phyloP scores from a whole-genome alignment of 768 basidiomycete species.

The Termitomyces sp. region DNA sequence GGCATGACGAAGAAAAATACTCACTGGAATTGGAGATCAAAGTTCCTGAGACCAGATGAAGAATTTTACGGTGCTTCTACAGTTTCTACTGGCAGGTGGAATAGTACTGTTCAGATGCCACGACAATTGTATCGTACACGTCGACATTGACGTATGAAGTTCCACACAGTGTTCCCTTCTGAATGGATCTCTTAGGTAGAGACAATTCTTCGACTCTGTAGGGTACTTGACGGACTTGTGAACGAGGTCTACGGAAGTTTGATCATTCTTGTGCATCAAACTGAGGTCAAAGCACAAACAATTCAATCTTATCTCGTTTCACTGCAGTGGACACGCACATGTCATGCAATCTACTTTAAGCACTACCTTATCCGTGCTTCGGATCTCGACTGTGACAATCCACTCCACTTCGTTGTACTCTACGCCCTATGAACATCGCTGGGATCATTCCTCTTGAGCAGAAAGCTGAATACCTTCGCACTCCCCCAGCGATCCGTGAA shows the following conservation, averaged over 20 bases:
- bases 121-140: background rate
- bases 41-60: background rate
- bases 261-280: background rate
- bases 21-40: constrained; percentile 9
- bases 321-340: background rate
- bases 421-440: constrained; percentile 25
- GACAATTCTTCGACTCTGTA: background rate
- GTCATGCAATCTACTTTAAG: background rate
- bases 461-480: constrained; percentile 69
- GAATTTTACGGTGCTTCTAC: background rate
- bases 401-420: background rate
- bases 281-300: background rate
- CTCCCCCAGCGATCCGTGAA: constrained; percentile 86
- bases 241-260: background rate
- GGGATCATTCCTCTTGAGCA: constrained; percentile 24
- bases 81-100: background rate
- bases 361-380: background rate
- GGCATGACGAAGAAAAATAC: constrained; percentile 22
- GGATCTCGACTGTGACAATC: constrained; percentile 3
- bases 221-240: background rate
- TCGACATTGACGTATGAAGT: background rate
- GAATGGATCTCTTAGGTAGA: background rate
- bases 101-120: background rate
- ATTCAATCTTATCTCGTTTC: constrained; percentile 3
- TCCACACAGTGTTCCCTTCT: constrained; percentile 11